Base-by-base conservation (phyloP, 1,284 basidiomycete genomes). In the Austroboletus novae-zelandiae region DNA sequence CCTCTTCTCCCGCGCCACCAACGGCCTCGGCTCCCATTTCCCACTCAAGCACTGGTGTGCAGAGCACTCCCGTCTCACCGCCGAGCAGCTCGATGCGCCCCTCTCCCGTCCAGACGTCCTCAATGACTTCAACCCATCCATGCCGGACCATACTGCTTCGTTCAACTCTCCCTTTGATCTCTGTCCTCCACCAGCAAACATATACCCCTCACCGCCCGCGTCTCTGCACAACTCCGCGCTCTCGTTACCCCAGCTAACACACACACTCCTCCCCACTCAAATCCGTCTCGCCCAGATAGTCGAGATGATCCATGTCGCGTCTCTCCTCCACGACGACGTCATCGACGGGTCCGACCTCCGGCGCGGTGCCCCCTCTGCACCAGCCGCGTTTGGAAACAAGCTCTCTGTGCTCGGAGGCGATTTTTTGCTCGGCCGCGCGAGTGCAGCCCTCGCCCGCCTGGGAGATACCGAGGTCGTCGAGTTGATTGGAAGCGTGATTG, bases 231-330 rank as follows among this genome's bases (percentile, higher is more conserved):
- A 53, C 7, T 43, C 61, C 3, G 30, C 39, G 51, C 60, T 36
- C 48, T 58, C 32, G 46, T 59, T 40, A 30, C 57, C 17, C 67
- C 69, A 46, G 48, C 67, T 31, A 61, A 77, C 48, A 63, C 73
- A 34, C 50, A 71, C 57, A 0, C 60, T 67, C 6, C 80, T 98
- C 9, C 93, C 96, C 8, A 91, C 93, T 0, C 96, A 99, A 70
- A 74, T 89, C 23, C 85, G 96, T 29, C 81, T 99, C 23, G 96
- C 96, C 2, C 93, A 96, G 65, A 97, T 99, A 51, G 89, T 94
- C 45, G 97, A 99, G 70, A 98, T 99, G 94, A 94, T 99, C 55
- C 95, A 99, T 67, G 93, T 98, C 56, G 96, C 97, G 29, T 96
- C 92, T 1, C 78, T 97, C 8, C 75, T 99, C 15, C 97, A 99